Percentiles rank a stretch among this genome's conserved stretches.
Evolutionary conservation across 495 filamentous ascomycete genomes (phyloP).

Genomic region (Daldinia bambusicola): DNA sequence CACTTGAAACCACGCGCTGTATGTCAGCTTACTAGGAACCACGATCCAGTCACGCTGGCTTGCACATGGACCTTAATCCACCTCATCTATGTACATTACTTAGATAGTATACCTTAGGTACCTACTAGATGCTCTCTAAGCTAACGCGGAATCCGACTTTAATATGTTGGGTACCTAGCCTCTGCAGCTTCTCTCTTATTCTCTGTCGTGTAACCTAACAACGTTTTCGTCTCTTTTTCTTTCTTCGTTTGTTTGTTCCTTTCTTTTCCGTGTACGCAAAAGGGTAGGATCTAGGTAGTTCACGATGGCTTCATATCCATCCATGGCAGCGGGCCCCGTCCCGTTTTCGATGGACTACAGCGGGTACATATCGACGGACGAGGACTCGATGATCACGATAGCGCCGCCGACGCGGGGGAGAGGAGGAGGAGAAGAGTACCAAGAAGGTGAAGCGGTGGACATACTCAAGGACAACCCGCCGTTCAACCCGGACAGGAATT

Average conservation of each 20-base stretch:
- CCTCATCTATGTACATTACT: not conserved
- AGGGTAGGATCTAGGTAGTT: not conserved
- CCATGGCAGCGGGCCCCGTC: not conserved
- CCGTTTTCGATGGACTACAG: slow-evolving; percentile 19
- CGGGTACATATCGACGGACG: slow-evolving; percentile 16
- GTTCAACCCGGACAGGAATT: slow-evolving; percentile 7
- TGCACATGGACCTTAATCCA: not conserved
- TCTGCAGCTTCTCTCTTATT: not conserved
- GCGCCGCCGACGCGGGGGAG: not conserved
- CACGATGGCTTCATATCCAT: slow-evolving; percentile 1
- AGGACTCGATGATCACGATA: not conserved
- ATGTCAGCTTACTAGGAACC: slow-evolving; percentile 12
- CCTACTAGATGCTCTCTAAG: not conserved
- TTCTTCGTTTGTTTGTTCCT: not conserved
- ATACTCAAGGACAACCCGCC: not conserved
- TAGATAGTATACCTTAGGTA: not conserved
- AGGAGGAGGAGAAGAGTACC: not conserved
- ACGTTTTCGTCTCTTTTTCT: not conserved
- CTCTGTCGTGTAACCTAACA: not conserved
- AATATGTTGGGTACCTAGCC: slow-evolving; percentile 3
- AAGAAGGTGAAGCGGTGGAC: not conserved
- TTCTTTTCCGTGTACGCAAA: too few relatives aligned
- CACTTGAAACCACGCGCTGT: slow-evolving; percentile 4
- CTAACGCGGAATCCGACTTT: not conserved
- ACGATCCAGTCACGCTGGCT: slow-evolving; percentile 1